These are phyloP conservation scores for Phytophthora brassicae DNA, from an alignment of 352 stramenopile genomes.

Conservation along the genomic window DNA sequence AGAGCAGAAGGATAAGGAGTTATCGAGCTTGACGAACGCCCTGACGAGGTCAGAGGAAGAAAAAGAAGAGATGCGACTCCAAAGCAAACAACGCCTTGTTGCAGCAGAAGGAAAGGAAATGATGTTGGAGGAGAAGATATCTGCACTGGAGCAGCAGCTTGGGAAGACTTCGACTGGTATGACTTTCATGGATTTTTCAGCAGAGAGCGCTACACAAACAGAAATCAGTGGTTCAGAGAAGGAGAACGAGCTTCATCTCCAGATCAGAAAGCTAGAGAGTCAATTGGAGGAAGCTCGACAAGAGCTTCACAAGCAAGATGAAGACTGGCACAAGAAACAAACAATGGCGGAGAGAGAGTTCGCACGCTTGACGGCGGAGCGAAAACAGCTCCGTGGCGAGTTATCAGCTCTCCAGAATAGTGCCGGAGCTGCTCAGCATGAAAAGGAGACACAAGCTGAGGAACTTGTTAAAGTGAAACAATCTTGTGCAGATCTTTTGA, in stretches of 20 bases:
- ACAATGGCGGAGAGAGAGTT: slow-evolving; percentile 25
- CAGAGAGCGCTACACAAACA: slow-evolving; percentile 14
- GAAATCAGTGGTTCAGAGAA: slow-evolving; percentile 18
- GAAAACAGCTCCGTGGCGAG: slow-evolving; percentile 22
- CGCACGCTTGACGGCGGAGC: slow-evolving; percentile 17
- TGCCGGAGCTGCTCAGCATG: slow-evolving; percentile 7
- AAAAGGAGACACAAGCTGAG: slow-evolving; percentile 11
- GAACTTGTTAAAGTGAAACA: slow-evolving; percentile 26
- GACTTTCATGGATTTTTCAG: slow-evolving; percentile 16
- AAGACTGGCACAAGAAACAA: slow-evolving; percentile 31
- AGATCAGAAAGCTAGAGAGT: slow-evolving; percentile 33
- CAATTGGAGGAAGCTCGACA: slow-evolving; percentile 32
- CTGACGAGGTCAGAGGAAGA: slow-evolving; percentile 50
- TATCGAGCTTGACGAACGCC: slow-evolving; percentile 27
- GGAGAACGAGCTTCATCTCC: slow-evolving; percentile 28
- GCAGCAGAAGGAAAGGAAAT: slow-evolving; percentile 45
- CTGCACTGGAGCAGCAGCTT: slow-evolving; percentile 39
- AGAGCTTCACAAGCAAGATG: slow-evolving; percentile 30
- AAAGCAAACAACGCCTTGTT: slow-evolving; percentile 58
- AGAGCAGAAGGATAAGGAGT: slow-evolving; percentile 41
- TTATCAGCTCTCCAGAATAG: slow-evolving; percentile 15
- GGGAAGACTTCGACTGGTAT: slow-evolving; percentile 12
- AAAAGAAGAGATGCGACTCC: slow-evolving; percentile 56
- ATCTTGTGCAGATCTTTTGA: slow-evolving; percentile 17
- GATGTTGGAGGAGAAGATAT: slow-evolving; percentile 38